phyloP scores from a whole-genome alignment of 352 stramenopile species.

The Globisporangium irregulare region DNA sequence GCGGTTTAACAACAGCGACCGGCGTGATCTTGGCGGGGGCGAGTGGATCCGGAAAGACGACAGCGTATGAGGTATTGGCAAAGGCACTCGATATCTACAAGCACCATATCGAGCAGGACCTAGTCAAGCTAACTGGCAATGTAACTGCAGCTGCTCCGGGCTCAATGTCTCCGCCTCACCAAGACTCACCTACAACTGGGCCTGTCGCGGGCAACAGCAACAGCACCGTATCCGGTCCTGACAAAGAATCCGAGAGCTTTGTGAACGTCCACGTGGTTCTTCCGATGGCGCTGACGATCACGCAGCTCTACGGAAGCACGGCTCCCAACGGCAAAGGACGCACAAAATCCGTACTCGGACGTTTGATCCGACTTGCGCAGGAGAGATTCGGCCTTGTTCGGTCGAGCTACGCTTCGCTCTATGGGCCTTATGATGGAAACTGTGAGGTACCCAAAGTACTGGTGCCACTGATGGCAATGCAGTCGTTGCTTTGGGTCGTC shows the following conservation, averaged over 20 bases:
- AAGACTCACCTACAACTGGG: neutral
- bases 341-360: conserved; percentile 34
- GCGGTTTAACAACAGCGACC: conserved; percentile 3
- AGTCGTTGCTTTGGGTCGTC: conserved; percentile 36
- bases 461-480: conserved; percentile 8
- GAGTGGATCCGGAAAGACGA: conserved; percentile 36
- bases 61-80: conserved; percentile 33
- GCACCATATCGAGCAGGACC: neutral
- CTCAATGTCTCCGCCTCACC: neutral
- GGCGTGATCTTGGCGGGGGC: conserved; percentile 27
- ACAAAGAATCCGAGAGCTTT: neutral
- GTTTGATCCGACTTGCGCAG: conserved; percentile 32
- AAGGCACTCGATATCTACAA: conserved; percentile 25
- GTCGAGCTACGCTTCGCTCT: neutral
- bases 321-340: conserved; percentile 30
- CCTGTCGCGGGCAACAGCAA: neutral
- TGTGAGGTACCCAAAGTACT: neutral
- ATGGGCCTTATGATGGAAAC: neutral
- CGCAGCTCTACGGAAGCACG: conserved; percentile 46
- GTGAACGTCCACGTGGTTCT: conserved; percentile 27
- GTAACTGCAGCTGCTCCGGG: too few species aligned
- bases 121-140: neutral
- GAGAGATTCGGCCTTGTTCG: conserved; percentile 19
- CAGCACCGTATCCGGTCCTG: too few species aligned
- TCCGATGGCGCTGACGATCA: conserved; percentile 34